Evolutionary conservation across 495 filamentous ascomycete genomes (phyloP).

Genomic region (Penicillium verhagenii): DNA sequence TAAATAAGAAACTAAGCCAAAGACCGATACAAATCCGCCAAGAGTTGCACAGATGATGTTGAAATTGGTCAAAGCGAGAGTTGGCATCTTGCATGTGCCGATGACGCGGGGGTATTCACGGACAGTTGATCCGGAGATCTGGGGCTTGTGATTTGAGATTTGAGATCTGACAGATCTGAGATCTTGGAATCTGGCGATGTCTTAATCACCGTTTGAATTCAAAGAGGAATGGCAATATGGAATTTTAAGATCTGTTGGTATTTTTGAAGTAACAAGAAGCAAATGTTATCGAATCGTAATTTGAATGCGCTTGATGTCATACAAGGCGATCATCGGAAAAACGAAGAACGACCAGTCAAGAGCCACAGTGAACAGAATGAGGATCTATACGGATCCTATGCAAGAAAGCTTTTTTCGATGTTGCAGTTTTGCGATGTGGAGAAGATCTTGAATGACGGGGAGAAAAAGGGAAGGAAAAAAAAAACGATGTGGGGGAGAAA

Average conservation of each 20-base stretch:
- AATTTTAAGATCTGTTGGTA: not conserved
- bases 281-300: conserved; percentile 49
- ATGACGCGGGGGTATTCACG: not conserved
- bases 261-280: conserved; percentile 14
- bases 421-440: not conserved
- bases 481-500: too few relatives aligned
- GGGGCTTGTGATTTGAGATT: too few relatives aligned
- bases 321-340: conserved; percentile 24
- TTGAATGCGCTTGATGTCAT: conserved; percentile 9
- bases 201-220: too few relatives aligned
- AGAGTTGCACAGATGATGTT: conserved; percentile 82
- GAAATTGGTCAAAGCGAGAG: conserved; percentile 76
- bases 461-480: too few relatives aligned
- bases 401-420: not conserved
- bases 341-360: not conserved
- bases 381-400: not conserved
- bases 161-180: too few relatives aligned
- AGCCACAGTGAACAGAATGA: not conserved
- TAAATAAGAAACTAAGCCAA: conserved; percentile 84
- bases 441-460: not conserved
- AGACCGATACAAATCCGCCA: conserved; percentile 85
- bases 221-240: not conserved
- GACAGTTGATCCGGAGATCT: not conserved
- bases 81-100: conserved; percentile 62
- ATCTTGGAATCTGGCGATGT: not conserved